These are phyloP conservation scores for Wilcoxina mikolae DNA, from an alignment of 495 filamentous ascomycete species.

Conservation along the genomic window DNA sequence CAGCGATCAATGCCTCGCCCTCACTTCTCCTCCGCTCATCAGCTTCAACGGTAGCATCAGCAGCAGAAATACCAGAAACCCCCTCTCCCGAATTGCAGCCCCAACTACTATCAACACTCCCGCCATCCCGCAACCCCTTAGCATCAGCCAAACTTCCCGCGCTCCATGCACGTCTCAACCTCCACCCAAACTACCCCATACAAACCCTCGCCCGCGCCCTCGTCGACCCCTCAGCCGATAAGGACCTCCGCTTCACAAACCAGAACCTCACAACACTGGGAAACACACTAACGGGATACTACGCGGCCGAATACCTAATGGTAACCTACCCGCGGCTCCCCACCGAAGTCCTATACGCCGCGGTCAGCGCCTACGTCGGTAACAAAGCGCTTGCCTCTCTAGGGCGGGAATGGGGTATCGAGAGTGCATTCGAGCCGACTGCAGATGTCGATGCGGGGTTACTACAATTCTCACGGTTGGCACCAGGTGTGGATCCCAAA, in stretches of 20 bases:
- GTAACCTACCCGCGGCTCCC: slow-evolving; percentile 81
- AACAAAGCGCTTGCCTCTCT: slow-evolving; percentile 52
- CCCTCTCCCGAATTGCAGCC: not conserved
- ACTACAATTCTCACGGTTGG: slow-evolving; percentile 59
- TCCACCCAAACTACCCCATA: slow-evolving; percentile 66
- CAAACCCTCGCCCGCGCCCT: slow-evolving; percentile 75
- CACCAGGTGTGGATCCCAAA: slow-evolving; percentile 35
- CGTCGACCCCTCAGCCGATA: slow-evolving; percentile 69
- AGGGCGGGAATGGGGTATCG: slow-evolving; percentile 76
- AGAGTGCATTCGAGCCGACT: slow-evolving; percentile 64
- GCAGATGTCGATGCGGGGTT: slow-evolving; percentile 84
- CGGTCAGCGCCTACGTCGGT: slow-evolving; percentile 70
- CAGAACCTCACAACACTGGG: slow-evolving; percentile 66
- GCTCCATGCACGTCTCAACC: slow-evolving; percentile 76
- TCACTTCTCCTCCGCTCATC: not conserved
- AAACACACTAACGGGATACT: slow-evolving; percentile 65
- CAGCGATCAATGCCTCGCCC: not conserved
- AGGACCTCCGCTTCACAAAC: slow-evolving; percentile 63
- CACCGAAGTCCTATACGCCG: slow-evolving; percentile 62
- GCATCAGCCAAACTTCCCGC: slow-evolving; percentile 82
- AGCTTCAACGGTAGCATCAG: not conserved
- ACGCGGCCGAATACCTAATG: slow-evolving; percentile 73
- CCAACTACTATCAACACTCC: slow-evolving; percentile 34
- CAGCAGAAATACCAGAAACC: not conserved
- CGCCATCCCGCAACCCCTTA: slow-evolving; percentile 50